Base-by-base conservation (phyloP, 192 early-diverging fungal genomes). In the Backusella mclennaniae region DNA sequence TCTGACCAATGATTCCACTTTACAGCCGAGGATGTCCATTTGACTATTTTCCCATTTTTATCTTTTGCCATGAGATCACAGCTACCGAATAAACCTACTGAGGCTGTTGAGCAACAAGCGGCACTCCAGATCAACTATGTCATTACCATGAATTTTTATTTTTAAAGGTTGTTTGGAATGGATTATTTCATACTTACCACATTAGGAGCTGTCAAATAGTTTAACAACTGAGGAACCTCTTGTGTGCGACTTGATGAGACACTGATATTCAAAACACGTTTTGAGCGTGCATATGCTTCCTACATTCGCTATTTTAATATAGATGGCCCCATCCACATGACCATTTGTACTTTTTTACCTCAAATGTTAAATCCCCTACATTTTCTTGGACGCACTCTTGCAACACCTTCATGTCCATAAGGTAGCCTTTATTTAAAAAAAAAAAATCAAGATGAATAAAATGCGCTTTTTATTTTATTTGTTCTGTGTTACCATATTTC, bases 191-290 rank as follows among this genome's bases (percentile, higher is more conserved):
- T 49, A 84, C 85, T 63, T 85, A 92, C 89, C 14, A 95, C 92
- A 79, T 93, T 93, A 0, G 93, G 92, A 6, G 92, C 91, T 2
- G 92, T 95, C 35, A 95, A 83, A 70, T 95, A 91, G 76, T 95
- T 95, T 8, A 95, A 77, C 17, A 93, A 77, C 41, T 90, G 87
- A 38, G 93, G 93, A 9, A 92, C 90, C 77, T 93, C 92, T 35
- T 91, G 88, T 77, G 88, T 94, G 41, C 91, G 82, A 11, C 87
- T 85, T 0, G 93, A 93, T 26, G 89, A 84, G 19, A 95, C 93
- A 19, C 88, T 91, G 52, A 95, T 95, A 75, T 95, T 95, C n/a
- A 95, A 79, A 8, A 94, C 85, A 6, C 93, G 83, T 67, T 90
- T 88, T 15, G 91, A 92, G 73, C 77, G 80, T 21, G 77, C 76